Evolutionary conservation across 352 stramenopile species (phyloP), one percentile per base, ranked within the genome.

Genomic region (Globisporangium spiculum): DNA sequence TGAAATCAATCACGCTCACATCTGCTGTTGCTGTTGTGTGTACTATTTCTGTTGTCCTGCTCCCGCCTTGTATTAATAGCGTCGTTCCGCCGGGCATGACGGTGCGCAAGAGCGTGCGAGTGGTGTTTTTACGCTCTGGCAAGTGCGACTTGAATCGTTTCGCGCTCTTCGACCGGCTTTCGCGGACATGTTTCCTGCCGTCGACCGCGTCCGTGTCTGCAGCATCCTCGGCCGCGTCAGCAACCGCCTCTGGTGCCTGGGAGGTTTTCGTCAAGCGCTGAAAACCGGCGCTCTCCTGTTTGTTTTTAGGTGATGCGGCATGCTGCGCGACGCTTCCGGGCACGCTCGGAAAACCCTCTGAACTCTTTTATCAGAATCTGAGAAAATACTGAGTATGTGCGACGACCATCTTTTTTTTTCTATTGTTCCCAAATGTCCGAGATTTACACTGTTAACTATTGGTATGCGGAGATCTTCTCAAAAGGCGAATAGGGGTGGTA

Each of bases 101-200:
- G 26, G 75, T 90, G 59, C 77, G 79, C 66, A 83, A 84, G 72
- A 91, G 81, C 63, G 66, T 91, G 54, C 83, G 84, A 60, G 59
- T 89, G 60, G 78, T 76, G 34, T 86, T 88, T 69, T 60, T 91
- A 18, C 73, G 74, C 2, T 66, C 69, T 52, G 80, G 85, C 44
- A 76, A 74, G 48, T 74, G 72, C 69, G 72, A 73, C 56, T 69
- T 90, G 59, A 76, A 80, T 34, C 70, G 78, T 18, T 54, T 93
- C 46, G 69, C 84, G 58, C 79, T 93, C 57, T 83, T 85, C 24
- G 83, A 93, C 74, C 64, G 73, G n/a, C 10, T 68, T 59, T 87
- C 85, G 58, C 71, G 71, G 59, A 90, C 83, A 69, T 91, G 81
- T 72, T 93, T 88, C 63, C 30, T 90, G 54, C 76, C 79, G 65